These are phyloP conservation scores for Hamamelis virginiana DNA, from an alignment of 164 flowering plant species.

Conservation along the genomic window DNA sequence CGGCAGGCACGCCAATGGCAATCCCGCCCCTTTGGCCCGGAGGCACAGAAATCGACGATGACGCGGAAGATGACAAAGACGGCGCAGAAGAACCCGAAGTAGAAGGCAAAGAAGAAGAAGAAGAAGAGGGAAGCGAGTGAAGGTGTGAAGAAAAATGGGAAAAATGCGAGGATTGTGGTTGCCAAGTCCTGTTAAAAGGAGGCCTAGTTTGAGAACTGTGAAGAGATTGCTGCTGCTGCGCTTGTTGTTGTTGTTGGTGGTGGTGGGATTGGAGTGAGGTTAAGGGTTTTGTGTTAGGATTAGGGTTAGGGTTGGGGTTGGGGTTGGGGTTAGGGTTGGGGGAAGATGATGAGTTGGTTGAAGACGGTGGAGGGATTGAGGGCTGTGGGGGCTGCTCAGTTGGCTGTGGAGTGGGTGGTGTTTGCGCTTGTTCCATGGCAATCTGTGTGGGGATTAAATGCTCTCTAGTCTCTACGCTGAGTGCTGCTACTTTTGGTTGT, in stretches of 20 bases:
- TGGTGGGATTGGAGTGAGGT: slow-evolving; percentile 2
- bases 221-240: slow-evolving; percentile 1
- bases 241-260: slow-evolving; percentile 2
- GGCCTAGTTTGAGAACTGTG: slow-evolving; percentile 25
- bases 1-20: slow-evolving; percentile 70
- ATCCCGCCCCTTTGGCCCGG: slow-evolving; percentile 44
- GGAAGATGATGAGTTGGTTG: slow-evolving; percentile 11
- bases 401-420: slow-evolving; percentile 19
- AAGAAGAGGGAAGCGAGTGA: slow-evolving; percentile 9
- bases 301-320: slow-evolving; percentile 25
- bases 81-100: slow-evolving; percentile 2
- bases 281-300: slow-evolving; percentile 15
- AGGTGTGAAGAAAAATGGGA: slow-evolving; percentile 26
- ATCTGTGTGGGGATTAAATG: too few relatives aligned
- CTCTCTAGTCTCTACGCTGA: too few relatives aligned
- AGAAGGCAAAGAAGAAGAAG: slow-evolving; percentile 4
- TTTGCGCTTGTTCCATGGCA: slow-evolving; percentile 8
- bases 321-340: slow-evolving; percentile 23
- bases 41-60: slow-evolving; percentile 10
- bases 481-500: too few relatives aligned
- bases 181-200: slow-evolving; percentile 35
- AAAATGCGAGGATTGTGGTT: slow-evolving; percentile 26
- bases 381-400: slow-evolving; percentile 7
- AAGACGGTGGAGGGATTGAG: slow-evolving; percentile 6
- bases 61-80: slow-evolving; percentile 6